Conservation (phyloP, 2,329 filamentous ascomycete genomes). For the Didymella exigua region DNA sequence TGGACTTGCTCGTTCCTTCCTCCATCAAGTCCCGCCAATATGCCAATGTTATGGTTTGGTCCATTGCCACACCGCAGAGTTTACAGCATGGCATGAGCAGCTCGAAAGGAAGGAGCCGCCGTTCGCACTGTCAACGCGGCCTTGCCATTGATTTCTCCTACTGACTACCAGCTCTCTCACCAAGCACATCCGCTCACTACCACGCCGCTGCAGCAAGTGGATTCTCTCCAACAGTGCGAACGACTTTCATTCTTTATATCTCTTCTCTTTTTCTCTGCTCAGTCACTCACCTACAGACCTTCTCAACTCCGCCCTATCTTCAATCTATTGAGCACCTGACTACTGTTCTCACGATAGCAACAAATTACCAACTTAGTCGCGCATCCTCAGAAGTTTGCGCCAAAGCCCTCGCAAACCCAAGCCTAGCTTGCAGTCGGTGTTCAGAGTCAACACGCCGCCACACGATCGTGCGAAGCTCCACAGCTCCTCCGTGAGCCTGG, state of each 20-base stretch:
- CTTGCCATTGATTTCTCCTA: conserved; percentile 24
- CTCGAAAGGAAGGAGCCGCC: conserved; percentile 33
- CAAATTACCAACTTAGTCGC: neutral
- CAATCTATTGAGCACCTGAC: conserved; percentile 16
- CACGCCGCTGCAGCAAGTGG: conserved; percentile 20
- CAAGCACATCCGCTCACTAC: conserved; percentile 18
- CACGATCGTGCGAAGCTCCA: neutral
- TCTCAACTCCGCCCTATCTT: conserved; percentile 11
- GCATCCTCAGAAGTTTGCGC: neutral
- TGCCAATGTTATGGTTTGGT: neutral
- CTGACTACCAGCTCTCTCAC: conserved; percentile 29
- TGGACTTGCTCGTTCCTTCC: conserved; percentile 18
- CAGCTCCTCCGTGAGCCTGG: neutral
- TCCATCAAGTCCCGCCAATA: conserved; percentile 1
- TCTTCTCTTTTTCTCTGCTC: conserved; percentile 9
- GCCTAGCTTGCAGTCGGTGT: neutral
- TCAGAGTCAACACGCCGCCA: neutral
- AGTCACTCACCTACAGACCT: conserved; percentile 12
- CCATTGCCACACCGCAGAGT: neutral
- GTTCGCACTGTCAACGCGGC: conserved; percentile 24
- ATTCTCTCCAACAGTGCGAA: conserved; percentile 12
- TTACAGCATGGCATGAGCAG: conserved; percentile 16
- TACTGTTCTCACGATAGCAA: neutral
- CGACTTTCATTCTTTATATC: conserved; percentile 34
- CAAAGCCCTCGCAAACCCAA: neutral